These are phyloP conservation scores for Penicillium alfredii DNA, from an alignment of 495 filamentous ascomycete genomes.

Conservation along the genomic window DNA sequence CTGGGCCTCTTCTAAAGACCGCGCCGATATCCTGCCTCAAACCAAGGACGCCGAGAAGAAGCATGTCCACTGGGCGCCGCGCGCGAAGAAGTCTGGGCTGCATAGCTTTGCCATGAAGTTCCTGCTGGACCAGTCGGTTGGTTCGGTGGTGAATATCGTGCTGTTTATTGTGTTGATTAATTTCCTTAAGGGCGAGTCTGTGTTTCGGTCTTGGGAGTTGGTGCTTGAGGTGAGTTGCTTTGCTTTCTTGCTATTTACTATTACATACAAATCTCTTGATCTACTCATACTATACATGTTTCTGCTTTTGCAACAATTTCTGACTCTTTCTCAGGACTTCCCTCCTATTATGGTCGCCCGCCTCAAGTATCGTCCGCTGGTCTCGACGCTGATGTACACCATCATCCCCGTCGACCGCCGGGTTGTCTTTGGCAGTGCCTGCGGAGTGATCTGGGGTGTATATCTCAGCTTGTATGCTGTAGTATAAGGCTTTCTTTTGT, in stretches of 20 bases:
- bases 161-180: slow-evolving; percentile 62
- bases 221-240: slow-evolving; percentile 32
- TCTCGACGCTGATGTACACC: slow-evolving; percentile 72
- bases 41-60: slow-evolving; percentile 50
- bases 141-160: slow-evolving; percentile 69
- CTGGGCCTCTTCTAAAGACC: slow-evolving; percentile 26
- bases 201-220: slow-evolving; percentile 23
- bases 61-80: slow-evolving; percentile 24
- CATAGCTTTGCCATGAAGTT: slow-evolving; percentile 76
- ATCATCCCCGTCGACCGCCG: slow-evolving; percentile 71
- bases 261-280: too few species aligned
- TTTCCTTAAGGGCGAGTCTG: slow-evolving; percentile 40
- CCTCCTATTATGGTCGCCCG: slow-evolving; percentile 65
- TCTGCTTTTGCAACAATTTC: slow-evolving; percentile 1
- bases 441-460: slow-evolving; percentile 80
- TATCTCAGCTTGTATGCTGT: slow-evolving; percentile 70
- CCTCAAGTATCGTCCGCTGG: slow-evolving; percentile 77
- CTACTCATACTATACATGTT: too few species aligned
- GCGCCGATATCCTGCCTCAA: slow-evolving; percentile 32
- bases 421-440: slow-evolving; percentile 69
- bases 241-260: neutral
- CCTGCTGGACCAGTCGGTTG: slow-evolving; percentile 72
- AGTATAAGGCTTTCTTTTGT: slow-evolving; percentile 21
- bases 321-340: slow-evolving; percentile 47
- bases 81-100: slow-evolving; percentile 29